Conservation (phyloP, 768 basidiomycete species). For the Auriscalpium microsporum region DNA sequence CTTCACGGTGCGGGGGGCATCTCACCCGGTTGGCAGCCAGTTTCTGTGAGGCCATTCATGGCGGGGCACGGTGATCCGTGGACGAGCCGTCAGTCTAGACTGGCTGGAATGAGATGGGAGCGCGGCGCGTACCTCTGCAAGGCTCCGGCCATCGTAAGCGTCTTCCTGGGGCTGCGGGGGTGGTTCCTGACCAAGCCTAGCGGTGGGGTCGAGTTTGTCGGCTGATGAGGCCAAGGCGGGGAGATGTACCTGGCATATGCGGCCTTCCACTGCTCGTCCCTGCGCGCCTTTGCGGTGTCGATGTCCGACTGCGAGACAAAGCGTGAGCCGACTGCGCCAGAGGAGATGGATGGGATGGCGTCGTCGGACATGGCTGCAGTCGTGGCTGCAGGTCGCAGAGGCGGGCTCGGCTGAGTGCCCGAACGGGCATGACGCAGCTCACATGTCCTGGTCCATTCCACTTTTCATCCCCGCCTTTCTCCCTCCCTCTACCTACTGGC, state of each 20-base stretch:
- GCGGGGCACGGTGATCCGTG: not conserved
- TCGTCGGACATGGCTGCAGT: conserved; percentile 9
- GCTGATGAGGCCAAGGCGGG: conserved; percentile 2
- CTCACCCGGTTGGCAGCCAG: conserved; percentile 79
- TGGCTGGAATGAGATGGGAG: conserved; percentile 3
- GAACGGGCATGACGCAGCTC: not conserved
- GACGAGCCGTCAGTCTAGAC: not conserved
- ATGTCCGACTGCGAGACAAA: conserved; percentile 77
- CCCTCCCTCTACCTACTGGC: not conserved
- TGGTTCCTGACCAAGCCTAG: conserved; percentile 76
- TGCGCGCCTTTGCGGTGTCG: conserved; percentile 57
- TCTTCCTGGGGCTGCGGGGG: conserved; percentile 71
- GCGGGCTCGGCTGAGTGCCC: too few relatives aligned
- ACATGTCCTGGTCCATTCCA: not conserved
- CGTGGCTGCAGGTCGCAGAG: too few relatives aligned
- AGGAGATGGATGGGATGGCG: conserved; percentile 61
- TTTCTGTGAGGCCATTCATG: conserved; percentile 44
- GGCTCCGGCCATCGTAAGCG: conserved; percentile 72
- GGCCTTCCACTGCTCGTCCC: conserved; percentile 85
- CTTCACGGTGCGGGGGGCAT: conserved; percentile 16
- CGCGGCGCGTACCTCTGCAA: conserved; percentile 66
- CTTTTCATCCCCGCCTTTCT: not conserved
- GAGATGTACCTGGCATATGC: conserved; percentile 68
- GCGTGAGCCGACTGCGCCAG: conserved; percentile 70
- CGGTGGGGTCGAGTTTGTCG: conserved; percentile 1